Percentiles rank a stretch among this genome's conserved stretches.
Evolutionary conservation across 345 rosid species (phyloP).

Genomic region (Eucalyptus sp.): DNA sequence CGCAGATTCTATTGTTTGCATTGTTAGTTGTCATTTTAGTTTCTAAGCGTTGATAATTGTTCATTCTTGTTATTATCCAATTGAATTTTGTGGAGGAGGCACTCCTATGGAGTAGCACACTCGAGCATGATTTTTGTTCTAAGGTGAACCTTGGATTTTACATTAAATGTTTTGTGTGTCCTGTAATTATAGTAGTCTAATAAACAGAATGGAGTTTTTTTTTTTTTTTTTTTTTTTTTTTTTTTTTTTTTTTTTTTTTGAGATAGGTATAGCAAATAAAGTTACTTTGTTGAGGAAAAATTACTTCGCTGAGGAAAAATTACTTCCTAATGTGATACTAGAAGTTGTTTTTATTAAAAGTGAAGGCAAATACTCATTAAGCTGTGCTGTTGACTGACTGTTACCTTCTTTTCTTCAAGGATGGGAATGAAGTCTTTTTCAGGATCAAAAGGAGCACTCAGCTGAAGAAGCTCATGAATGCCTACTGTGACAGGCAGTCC

Average conservation of each 20-base stretch:
- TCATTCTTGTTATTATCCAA: not conserved
- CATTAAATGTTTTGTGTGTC: not conserved
- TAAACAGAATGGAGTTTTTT: not conserved
- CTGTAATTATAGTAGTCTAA: not conserved
- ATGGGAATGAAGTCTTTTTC: constrained; percentile 79
- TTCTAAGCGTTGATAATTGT: not conserved
- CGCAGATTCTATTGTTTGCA: not conserved
- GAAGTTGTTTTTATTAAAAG: not conserved
- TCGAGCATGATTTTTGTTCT: not conserved
- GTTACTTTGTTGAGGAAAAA: not conserved
- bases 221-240: no score
- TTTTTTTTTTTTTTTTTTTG: not conserved
- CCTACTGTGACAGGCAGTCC: constrained; percentile 78
- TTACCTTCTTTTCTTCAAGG: constrained; percentile 15
- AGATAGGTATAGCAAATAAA: not conserved
- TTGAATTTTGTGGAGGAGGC: not conserved
- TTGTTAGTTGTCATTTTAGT: not conserved
- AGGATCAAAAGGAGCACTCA: constrained; percentile 87
- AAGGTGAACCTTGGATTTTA: not conserved
- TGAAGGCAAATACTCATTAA: not conserved
- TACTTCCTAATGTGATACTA: not conserved
- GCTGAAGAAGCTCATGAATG: constrained; percentile 82
- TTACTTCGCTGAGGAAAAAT: not conserved
- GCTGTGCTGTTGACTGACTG: not conserved
- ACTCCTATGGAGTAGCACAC: not conserved